phyloP scores from a whole-genome alignment of 192 early-diverging fungal species.

The Umbelopsis ramanniana region DNA sequence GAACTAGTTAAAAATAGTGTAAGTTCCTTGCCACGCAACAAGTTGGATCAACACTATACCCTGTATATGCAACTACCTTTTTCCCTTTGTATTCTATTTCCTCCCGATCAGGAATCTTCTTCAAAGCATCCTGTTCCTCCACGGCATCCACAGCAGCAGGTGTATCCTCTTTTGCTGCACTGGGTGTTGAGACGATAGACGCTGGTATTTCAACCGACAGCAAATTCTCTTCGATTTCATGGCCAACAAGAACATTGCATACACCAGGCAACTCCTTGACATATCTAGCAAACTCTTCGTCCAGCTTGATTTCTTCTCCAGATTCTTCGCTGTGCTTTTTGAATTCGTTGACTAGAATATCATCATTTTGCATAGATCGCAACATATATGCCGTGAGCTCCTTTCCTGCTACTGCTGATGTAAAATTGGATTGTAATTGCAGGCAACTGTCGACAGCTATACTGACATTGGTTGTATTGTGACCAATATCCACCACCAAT shows the following conservation, averaged over 20 bases:
- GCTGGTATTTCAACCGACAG: not conserved
- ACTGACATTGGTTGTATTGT: conserved; percentile 78
- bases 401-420: conserved; percentile 70
- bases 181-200: not conserved
- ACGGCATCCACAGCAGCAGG: conserved; percentile 27
- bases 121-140: conserved; percentile 39
- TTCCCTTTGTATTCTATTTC: conserved; percentile 65
- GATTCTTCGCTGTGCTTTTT: conserved; percentile 22
- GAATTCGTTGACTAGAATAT: conserved; percentile 50
- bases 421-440: conserved; percentile 59
- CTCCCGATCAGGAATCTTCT: conserved; percentile 32
- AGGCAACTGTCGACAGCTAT: conserved; percentile 81
- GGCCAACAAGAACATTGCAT: conserved; percentile 41
- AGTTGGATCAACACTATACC: not conserved
- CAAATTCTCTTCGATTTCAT: conserved; percentile 21
- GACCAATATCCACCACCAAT: conserved; percentile 91
- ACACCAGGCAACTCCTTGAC: conserved; percentile 57
- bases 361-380: conserved; percentile 61
- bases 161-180: conserved; percentile 28
- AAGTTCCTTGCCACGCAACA: no score
- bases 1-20: conserved; percentile 36
- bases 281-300: conserved; percentile 58
- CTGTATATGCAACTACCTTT: conserved; percentile 42
- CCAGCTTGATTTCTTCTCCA: conserved; percentile 37
- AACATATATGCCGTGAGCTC: conserved; percentile 71